phyloP scores from a whole-genome alignment of 805 yeast genomes.

The Yarrowia sp. region DNA sequence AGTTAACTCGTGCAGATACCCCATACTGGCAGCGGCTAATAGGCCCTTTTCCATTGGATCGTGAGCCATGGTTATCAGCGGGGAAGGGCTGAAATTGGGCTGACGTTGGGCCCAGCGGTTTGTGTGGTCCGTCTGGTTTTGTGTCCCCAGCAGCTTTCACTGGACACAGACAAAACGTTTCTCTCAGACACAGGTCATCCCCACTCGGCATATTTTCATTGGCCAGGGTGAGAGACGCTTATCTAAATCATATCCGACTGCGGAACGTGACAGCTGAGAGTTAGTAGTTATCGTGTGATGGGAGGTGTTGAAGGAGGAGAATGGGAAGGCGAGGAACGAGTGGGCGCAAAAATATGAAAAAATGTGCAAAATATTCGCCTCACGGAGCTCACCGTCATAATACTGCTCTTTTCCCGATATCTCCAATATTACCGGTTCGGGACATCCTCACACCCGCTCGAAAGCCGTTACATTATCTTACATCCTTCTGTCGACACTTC shows the following conservation, averaged over 20 bases:
- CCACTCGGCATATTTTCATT: constrained; percentile 19
- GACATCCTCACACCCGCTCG: not conserved
- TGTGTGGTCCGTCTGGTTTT: too few relatives aligned
- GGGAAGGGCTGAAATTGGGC: not conserved
- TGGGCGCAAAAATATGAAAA: not conserved
- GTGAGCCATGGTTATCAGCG: not conserved
- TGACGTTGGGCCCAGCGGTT: too few relatives aligned
- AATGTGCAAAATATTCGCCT: not conserved
- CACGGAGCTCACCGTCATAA: too few relatives aligned
- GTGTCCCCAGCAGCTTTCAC: too few relatives aligned
- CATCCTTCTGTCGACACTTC: constrained; percentile 37
- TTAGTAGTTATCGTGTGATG: constrained; percentile 16
- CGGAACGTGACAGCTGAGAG: constrained; percentile 26
- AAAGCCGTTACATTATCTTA: constrained; percentile 36
- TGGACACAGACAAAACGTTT: too few relatives aligned
- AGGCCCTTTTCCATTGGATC: constrained; percentile 1
- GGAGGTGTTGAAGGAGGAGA: not conserved
- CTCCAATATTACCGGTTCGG: not conserved
- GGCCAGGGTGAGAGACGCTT: constrained; percentile 11
- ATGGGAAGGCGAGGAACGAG: not conserved
- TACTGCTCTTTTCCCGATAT: not conserved
- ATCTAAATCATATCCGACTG: constrained; percentile 37
- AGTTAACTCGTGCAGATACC: constrained; percentile 15
- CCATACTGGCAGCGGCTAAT: constrained; percentile 27
- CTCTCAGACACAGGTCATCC: not conserved